Evolutionary conservation across 2,329 filamentous ascomycete genomes (phyloP).

Genomic region (Diaporthe sp.): DNA sequence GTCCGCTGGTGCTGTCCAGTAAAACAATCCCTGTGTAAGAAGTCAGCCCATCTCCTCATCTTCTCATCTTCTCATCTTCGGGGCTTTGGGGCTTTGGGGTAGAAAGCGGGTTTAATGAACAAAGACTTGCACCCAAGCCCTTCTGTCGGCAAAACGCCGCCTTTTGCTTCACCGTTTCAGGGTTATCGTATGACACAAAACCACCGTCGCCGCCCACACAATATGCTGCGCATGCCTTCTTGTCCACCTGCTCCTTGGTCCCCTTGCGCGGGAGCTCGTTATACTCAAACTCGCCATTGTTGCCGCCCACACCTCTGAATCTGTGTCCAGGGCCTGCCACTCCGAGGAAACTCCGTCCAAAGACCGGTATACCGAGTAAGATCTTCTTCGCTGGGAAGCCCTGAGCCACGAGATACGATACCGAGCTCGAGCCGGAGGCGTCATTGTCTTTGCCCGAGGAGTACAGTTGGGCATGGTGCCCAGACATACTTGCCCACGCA

Average conservation of each 20-base stretch:
- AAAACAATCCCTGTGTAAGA: slow-evolving; percentile 77
- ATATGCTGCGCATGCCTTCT: slow-evolving; percentile 76
- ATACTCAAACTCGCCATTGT: slow-evolving; percentile 81
- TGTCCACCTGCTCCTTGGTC: slow-evolving; percentile 78
- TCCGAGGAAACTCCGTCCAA: slow-evolving; percentile 81
- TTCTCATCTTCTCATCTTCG: background rate
- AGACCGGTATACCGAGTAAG: slow-evolving; percentile 81
- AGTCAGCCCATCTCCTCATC: background rate
- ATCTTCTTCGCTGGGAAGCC: slow-evolving; percentile 81
- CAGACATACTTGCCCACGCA: slow-evolving; percentile 75
- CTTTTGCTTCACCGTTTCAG: slow-evolving; percentile 82
- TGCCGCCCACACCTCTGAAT: slow-evolving; percentile 60
- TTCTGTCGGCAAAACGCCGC: slow-evolving; percentile 80
- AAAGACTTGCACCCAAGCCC: slow-evolving; percentile 71
- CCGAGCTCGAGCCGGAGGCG: slow-evolving; percentile 75
- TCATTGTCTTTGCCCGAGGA: slow-evolving; percentile 67
- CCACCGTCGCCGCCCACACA: slow-evolving; percentile 81
- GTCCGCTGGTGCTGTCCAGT: slow-evolving; percentile 85
- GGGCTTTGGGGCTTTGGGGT: background rate
- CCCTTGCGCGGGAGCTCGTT: slow-evolving; percentile 73
- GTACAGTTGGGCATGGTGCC: slow-evolving; percentile 84
- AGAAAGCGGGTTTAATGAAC: slow-evolving; percentile 12
- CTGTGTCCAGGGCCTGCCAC: slow-evolving; percentile 75
- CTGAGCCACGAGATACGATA: slow-evolving; percentile 74
- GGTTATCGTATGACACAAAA: slow-evolving; percentile 85